phyloP scores from a whole-genome alignment of 495 filamentous ascomycete genomes.

The Diplogelasinospora grovesii region DNA sequence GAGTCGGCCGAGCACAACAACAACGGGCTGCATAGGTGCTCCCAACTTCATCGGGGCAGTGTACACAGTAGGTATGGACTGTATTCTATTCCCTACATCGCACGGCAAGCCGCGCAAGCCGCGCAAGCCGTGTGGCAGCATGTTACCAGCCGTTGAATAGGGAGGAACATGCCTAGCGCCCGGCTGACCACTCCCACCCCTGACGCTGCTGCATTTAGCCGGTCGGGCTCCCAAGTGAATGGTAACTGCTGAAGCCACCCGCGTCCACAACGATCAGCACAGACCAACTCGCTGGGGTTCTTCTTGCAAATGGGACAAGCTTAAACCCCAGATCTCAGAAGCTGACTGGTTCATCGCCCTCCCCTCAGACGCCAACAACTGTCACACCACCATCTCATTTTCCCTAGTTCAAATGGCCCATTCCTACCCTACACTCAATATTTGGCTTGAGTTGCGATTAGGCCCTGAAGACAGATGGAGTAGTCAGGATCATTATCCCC shows the following conservation, averaged over 20 bases:
- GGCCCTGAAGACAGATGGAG: too few species aligned
- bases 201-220: constrained; percentile 24
- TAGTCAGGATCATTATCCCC: too few species aligned
- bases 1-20: too few species aligned
- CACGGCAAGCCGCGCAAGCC: too few species aligned
- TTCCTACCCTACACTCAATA: background rate
- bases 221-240: constrained; percentile 27
- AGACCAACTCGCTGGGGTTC: constrained; percentile 22
- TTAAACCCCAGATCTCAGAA: constrained; percentile 8
- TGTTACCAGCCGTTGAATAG: constrained; percentile 8
- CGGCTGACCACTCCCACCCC: too few species aligned
- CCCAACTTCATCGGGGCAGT: background rate
- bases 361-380: background rate
- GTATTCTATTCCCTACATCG: too few species aligned
- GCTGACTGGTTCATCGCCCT: background rate
- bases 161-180: too few species aligned
- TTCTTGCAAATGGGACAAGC: constrained; percentile 3
- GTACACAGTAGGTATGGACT: background rate
- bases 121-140: constrained; percentile 2
- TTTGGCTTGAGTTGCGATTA: background rate
- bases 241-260: constrained; percentile 30
- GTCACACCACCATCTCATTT: constrained; percentile 1
- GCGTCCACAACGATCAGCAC: constrained; percentile 28
- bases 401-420: background rate
- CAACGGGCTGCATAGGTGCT: too few species aligned